A percentile compares a stretch with the other conserved stretches of the same genome.
Evolutionary conservation across 208 protist genomes (phyloP).

Genomic region (Leishmania braziliensis): DNA sequence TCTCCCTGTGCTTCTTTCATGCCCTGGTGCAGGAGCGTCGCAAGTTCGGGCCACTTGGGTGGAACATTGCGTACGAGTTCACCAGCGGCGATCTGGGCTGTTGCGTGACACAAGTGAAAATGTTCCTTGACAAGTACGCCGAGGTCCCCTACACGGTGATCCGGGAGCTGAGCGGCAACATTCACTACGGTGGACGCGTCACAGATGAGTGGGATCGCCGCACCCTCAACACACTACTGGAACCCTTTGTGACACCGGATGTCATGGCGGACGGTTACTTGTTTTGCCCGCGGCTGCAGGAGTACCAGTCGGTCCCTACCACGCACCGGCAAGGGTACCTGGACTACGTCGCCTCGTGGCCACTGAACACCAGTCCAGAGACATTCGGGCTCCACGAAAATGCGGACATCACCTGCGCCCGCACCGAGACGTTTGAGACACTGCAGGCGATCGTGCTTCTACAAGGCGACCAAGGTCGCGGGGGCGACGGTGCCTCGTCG

Average conservation of each 20-base stretch:
- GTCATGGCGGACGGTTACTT: conserved; percentile 93
- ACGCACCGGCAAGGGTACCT: conserved; percentile 88
- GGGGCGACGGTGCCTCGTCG: conserved; percentile 5
- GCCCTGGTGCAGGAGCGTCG: conserved; percentile 97
- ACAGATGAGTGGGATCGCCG: conserved; percentile 98
- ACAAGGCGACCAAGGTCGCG: conserved; percentile 62
- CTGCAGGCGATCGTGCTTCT: conserved; percentile 84
- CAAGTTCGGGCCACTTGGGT: conserved; percentile 99
- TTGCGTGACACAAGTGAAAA: conserved; percentile 91
- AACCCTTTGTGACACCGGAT: conserved; percentile 89
- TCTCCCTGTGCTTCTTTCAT: conserved; percentile 98
- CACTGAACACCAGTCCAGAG: conserved; percentile 94
- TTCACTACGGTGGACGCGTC: conserved; percentile 99
- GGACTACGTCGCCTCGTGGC: conserved; percentile 91
- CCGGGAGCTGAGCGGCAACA: conserved; percentile 95
- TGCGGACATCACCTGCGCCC: conserved; percentile 97
- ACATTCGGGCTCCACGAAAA: conserved; percentile 98
- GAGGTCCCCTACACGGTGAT: conserved; percentile 98
- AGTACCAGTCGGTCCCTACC: conserved; percentile 82
- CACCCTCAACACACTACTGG: conserved; percentile 94
- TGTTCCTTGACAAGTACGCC: conserved; percentile 97
- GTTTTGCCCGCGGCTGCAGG: conserved; percentile 79
- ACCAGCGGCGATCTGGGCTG: conserved; percentile 96
- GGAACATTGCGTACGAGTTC: conserved; percentile 99
- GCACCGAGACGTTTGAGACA: conserved; percentile 92